Conservation (phyloP, 2,329 filamentous ascomycete genomes). For the Colletotrichum lupini region DNA sequence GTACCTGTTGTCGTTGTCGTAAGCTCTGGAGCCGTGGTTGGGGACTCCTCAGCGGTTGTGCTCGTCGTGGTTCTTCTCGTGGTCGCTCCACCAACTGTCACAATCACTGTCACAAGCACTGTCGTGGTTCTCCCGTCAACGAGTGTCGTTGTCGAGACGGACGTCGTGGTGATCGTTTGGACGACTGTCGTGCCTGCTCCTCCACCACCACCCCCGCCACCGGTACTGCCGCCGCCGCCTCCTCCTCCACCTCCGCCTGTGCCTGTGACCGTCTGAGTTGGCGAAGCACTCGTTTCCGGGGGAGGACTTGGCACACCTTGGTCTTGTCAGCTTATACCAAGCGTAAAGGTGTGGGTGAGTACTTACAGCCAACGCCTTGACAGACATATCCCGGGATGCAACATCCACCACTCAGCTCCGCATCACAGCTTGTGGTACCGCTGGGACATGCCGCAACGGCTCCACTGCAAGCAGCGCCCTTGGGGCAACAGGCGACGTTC, state of each 20-base stretch:
- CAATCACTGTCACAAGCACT: slow-evolving; percentile 52
- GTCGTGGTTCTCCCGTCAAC: slow-evolving; percentile 49
- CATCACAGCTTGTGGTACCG: slow-evolving; percentile 73
- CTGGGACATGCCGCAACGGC: slow-evolving; percentile 69
- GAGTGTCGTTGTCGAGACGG: slow-evolving; percentile 40
- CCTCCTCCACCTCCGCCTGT: slow-evolving; percentile 14
- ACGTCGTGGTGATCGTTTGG: slow-evolving; percentile 47
- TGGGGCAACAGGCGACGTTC: slow-evolving; percentile 80
- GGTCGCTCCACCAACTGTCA: slow-evolving; percentile 44
- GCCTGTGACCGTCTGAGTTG: slow-evolving; percentile 34
- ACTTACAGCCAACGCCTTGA: slow-evolving; percentile 76
- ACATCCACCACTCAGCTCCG: slow-evolving; percentile 77
- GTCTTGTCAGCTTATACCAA: slow-evolving; percentile 26
- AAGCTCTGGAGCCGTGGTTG: slow-evolving; percentile 51
- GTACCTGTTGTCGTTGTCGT: slow-evolving; percentile 44
- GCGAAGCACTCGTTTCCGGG: slow-evolving; percentile 36
- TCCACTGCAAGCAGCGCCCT: slow-evolving; percentile 72
- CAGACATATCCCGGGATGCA: slow-evolving; percentile 80
- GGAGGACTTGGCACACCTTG: slow-evolving; percentile 48
- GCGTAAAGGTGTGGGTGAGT: not conserved
- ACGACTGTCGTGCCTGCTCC: slow-evolving; percentile 47
- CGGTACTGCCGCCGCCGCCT: not conserved
- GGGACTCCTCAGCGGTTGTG: slow-evolving; percentile 47
- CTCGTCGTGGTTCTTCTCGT: slow-evolving; percentile 50
- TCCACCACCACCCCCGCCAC: not conserved